Percentiles rank a stretch among this genome's conserved stretches.
Conservation (phyloP, 2,329 filamentous ascomycete genomes). For the Trichoderma semiorbis region DNA sequence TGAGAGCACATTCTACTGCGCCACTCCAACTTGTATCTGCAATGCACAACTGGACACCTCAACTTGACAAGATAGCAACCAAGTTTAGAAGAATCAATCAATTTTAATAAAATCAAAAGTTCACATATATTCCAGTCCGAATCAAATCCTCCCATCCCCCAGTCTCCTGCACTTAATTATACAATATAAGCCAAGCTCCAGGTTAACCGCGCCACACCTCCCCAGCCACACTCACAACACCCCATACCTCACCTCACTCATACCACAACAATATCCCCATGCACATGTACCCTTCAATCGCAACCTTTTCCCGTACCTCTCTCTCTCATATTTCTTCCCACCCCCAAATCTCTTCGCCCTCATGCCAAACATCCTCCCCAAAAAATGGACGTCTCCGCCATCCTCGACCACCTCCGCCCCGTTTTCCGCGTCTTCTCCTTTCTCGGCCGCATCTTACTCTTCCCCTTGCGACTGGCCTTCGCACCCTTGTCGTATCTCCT, state of each 20-base stretch:
- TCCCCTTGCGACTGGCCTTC: constrained; percentile 32
- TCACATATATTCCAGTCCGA: background rate
- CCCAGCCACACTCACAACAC: background rate
- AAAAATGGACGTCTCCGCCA: constrained; percentile 25
- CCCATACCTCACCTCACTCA: background rate
- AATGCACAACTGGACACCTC: background rate
- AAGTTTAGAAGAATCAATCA: background rate
- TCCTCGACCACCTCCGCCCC: constrained; percentile 27
- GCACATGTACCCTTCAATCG: background rate
- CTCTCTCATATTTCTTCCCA: background rate
- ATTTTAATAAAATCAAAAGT: background rate
- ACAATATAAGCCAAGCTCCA: background rate
- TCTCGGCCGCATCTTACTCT: constrained; percentile 25
- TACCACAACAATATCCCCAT: background rate
- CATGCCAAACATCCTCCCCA: background rate
- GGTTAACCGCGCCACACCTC: background rate
- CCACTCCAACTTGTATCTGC: background rate
- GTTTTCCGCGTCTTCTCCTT: constrained; percentile 28
- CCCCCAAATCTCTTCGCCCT: background rate
- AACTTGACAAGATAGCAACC: background rate
- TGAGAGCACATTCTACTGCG: background rate
- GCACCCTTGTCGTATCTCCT: constrained; percentile 31
- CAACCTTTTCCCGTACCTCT: background rate
- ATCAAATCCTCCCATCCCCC: background rate
- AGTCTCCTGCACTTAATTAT: background rate